phyloP scores from a whole-genome alignment of 1,139 yeast species.

The Casaregolazyma lundiana region DNA sequence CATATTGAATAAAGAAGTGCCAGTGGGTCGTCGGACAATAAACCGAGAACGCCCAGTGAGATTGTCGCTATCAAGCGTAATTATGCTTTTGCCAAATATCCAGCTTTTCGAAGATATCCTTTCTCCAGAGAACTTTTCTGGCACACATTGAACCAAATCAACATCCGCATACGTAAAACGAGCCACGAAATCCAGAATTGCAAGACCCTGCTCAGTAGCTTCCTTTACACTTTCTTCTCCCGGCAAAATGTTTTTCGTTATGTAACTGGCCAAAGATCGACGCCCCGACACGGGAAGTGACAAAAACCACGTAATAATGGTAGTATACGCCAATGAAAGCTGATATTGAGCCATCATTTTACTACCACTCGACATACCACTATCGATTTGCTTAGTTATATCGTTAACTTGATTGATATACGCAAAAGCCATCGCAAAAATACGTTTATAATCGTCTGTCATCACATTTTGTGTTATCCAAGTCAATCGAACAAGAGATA shows the following conservation, averaged over 20 bases:
- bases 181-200: conserved; percentile 62
- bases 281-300: conserved; percentile 59
- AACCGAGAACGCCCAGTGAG: conserved; percentile 51
- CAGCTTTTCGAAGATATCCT: conserved; percentile 42
- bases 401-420: conserved; percentile 71
- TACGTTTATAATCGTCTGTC: conserved; percentile 69
- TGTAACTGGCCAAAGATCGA: conserved; percentile 54
- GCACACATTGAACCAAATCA: conserved; percentile 43
- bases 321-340: conserved; percentile 56
- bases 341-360: conserved; percentile 41
- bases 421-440: conserved; percentile 79
- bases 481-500: conserved; percentile 64
- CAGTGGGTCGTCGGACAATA: conserved; percentile 62
- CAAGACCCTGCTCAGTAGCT: conserved; percentile 52
- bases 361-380: conserved; percentile 16
- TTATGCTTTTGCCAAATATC: conserved; percentile 57
- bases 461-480: conserved; percentile 67
- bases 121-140: conserved; percentile 13
- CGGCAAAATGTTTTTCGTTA: conserved; percentile 53
- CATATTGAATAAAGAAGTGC: conserved; percentile 48
- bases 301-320: conserved; percentile 70
- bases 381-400: conserved; percentile 26
- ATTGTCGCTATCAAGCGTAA: conserved; percentile 53
- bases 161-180: conserved; percentile 65
- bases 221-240: conserved; percentile 39